Evolutionary conservation across 202 grass and related monocot genomes (phyloP), one percentile per base, ranked within the genome.

Genomic region (Elaeis oleifera): DNA sequence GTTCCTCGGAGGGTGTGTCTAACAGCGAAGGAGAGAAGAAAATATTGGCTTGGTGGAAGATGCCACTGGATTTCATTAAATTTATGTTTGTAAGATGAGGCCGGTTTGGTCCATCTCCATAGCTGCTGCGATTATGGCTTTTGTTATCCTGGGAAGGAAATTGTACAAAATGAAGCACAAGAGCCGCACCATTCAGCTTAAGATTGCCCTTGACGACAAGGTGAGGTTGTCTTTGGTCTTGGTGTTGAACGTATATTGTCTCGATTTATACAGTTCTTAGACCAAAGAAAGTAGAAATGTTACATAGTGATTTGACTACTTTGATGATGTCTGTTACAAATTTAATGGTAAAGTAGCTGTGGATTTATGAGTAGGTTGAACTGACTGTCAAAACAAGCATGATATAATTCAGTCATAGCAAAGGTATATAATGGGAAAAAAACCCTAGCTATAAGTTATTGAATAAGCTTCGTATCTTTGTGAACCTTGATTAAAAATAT

Each of bases 21-120:
- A 31, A 3, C 16, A 48, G n/a, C 5, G 39, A 25, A 59, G 71
- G 70, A 71, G 55, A 75, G 44, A 48, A 64, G 44, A 59, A 39
- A 4, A 3, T 22, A 27, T 22, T 31, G 36, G 16, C 14, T 27
- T 65, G 65, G 36, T 70, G 78, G 78, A 68, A 74, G 64, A 62
- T 80, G 70, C 77, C 77, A 31, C 56, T 65, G 51, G 64, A 56
- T 31, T 22, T 76, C 50, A 31, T 76, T 15, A 76, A 66, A 3
- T 65, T 64, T 66, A 18, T 15, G 17, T 61, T 49, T 60, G 55
- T 16, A 81, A 61, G 29, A 29, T 71, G 64, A 81, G 71, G 54
- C 60, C 79, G 18, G 20, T 50, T 81, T 81, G 79, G 79, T 81
- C 29, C 5, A 18, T 81, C 54, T 59, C 79, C 56, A 8, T 75